These are phyloP conservation scores for Xylariaceae sp. DNA, from an alignment of 2,329 filamentous ascomycete species.

Conservation along the genomic window DNA sequence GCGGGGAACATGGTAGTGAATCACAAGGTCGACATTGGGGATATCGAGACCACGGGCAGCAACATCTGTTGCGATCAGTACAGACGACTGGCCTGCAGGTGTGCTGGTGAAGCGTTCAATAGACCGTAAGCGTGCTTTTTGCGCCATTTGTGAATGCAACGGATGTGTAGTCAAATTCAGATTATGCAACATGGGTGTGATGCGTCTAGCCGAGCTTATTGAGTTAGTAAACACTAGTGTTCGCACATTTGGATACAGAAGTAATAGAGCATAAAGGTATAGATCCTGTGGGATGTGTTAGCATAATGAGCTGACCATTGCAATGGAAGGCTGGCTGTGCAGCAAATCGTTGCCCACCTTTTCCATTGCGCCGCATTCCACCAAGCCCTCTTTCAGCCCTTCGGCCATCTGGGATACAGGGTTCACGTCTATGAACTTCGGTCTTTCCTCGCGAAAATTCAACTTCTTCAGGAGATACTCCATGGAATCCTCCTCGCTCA, in stretches of 20 bases:
- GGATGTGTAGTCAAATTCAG: conserved; percentile 77
- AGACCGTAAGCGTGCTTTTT: conserved; percentile 92
- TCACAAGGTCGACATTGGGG: conserved; percentile 81
- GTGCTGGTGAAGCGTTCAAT: conserved; percentile 84
- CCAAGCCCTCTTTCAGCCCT: conserved; percentile 82
- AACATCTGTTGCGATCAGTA: conserved; percentile 91
- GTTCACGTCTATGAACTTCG: conserved; percentile 91
- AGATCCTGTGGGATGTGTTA: conserved; percentile 67
- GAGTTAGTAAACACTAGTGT: conserved; percentile 95
- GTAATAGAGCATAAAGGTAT: conserved; percentile 85
- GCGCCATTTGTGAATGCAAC: conserved; percentile 91
- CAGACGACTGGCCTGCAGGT: conserved; percentile 58
- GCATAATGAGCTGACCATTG: not conserved
- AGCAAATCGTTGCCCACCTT: conserved; percentile 63
- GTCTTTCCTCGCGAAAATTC: conserved; percentile 82
- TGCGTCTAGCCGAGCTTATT: conserved; percentile 86
- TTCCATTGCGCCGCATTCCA: conserved; percentile 91
- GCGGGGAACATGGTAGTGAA: conserved; percentile 95
- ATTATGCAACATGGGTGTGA: conserved; percentile 83
- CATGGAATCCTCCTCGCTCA: conserved; percentile 81
- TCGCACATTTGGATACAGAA: conserved; percentile 80
- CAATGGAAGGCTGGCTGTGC: not conserved
- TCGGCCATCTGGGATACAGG: conserved; percentile 88
- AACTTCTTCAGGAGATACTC: conserved; percentile 91
- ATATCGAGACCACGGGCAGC: conserved; percentile 95